phyloP scores from a whole-genome alignment of 768 basidiomycete genomes.

The Fomitopsis serialis region DNA sequence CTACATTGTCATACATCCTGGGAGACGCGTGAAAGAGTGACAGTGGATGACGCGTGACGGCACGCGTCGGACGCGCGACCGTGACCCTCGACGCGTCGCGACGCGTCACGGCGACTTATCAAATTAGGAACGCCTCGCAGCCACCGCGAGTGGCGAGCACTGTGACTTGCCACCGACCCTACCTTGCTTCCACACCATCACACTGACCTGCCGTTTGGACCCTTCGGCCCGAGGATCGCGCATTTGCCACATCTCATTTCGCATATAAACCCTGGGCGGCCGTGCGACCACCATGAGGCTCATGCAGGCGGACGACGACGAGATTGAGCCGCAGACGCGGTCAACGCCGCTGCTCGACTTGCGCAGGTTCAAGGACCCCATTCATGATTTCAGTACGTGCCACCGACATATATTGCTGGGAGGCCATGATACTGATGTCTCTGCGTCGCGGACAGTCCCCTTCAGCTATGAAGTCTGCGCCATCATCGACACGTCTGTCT shows the following conservation, averaged over 20 bases:
- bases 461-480: constrained; percentile 35
- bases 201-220: not conserved
- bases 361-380: constrained; percentile 22
- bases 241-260: constrained; percentile 1
- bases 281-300: constrained; percentile 8
- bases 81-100: not conserved
- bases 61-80: not conserved
- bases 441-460: constrained; percentile 15
- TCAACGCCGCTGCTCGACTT: not conserved
- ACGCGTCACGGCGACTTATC: not conserved
- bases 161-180: too few species aligned
- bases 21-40: not conserved
- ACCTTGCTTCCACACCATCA: too few species aligned
- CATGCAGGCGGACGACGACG: constrained; percentile 12
- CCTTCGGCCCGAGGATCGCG: not conserved
- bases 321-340: constrained; percentile 1
- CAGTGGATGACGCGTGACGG: not conserved
- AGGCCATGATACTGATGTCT: not conserved
- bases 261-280: not conserved
- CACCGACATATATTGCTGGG: not conserved
- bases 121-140: not conserved
- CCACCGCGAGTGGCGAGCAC: not conserved
- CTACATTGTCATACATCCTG: too few species aligned
- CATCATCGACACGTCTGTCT: constrained; percentile 66
- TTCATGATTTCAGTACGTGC: constrained; percentile 23